Evolutionary conservation across 106 monocot genomes (phyloP).

Genomic region (Apostasia shenzhenica): DNA sequence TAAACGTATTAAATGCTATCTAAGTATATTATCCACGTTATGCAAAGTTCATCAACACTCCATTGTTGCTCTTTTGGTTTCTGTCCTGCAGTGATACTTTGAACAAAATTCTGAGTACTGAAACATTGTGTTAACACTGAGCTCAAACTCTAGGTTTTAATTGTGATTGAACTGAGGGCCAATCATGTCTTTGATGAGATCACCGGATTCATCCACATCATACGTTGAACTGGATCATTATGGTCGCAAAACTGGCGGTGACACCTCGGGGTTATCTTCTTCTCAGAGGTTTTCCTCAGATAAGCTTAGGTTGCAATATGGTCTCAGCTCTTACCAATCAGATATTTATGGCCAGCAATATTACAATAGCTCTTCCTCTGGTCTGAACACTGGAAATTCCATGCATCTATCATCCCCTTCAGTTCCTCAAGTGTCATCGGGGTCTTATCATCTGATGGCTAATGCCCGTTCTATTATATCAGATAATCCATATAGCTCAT

Average conservation of each 20-base stretch:
- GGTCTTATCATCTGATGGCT: slow-evolving; percentile 26
- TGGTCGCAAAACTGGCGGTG: slow-evolving; percentile 17
- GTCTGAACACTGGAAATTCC: slow-evolving; percentile 11
- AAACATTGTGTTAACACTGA: no score
- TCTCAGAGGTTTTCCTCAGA: slow-evolving; percentile 32
- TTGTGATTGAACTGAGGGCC: not conserved
- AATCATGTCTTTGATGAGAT: slow-evolving; percentile 49
- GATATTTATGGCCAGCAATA: slow-evolving; percentile 32
- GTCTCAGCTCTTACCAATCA: slow-evolving; percentile 25
- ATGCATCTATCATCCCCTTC: slow-evolving; percentile 12
- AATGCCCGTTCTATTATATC: slow-evolving; percentile 24
- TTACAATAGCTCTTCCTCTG: slow-evolving; percentile 14
- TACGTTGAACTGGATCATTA: slow-evolving; percentile 38
- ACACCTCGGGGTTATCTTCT: slow-evolving; percentile 23
- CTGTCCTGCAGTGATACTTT: no score
- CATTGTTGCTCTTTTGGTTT: no score
- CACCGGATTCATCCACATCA: slow-evolving; percentile 49
- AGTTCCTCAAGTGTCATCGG: slow-evolving; percentile 31
- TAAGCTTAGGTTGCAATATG: slow-evolving; percentile 29
- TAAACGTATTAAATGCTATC: no score
- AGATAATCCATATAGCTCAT: slow-evolving; percentile 41
- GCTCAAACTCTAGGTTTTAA: no score
- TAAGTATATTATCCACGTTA: no score
- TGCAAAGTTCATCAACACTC: no score
- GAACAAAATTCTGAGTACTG: no score